Evolutionary conservation across 371 early-diverging fungal species (phyloP).

Genomic region (Mortierella polycephala): DNA sequence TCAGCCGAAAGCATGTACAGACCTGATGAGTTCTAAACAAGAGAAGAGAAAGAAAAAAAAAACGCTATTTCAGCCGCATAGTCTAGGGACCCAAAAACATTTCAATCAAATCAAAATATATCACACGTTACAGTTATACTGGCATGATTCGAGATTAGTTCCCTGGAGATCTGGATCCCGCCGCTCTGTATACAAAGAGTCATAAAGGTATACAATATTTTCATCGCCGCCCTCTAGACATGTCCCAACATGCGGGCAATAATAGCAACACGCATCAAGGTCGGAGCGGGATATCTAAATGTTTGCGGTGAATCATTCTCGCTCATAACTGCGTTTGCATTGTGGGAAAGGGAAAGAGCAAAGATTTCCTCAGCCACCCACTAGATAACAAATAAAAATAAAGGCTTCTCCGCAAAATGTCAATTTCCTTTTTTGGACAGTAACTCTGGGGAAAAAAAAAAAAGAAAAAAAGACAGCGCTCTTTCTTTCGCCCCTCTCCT

Average conservation of each 20-base stretch:
- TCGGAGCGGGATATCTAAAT: not conserved
- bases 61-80: no score
- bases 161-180: no score
- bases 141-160: no score
- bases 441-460: not conserved
- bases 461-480: not conserved
- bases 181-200: no score
- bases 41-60: no score
- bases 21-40: slow-evolving; percentile 27
- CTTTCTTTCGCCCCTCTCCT: not conserved
- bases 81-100: no score
- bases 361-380: not conserved
- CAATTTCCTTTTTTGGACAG: slow-evolving; percentile 20
- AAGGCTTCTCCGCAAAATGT: slow-evolving; percentile 19
- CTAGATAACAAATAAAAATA: not conserved
- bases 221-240: no score
- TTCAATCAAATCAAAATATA: no score
- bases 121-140: no score
- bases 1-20: slow-evolving; percentile 28
- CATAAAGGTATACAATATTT: no score
- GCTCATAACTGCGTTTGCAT: not conserved
- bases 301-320: not conserved
- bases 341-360: not conserved
- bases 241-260: no score
- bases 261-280: no score